A percentile compares a stretch with the other conserved stretches of the same genome.
Evolutionary conservation across 169 alveolate species (phyloP).

Genomic region (Plasmodium knowlesi): DNA sequence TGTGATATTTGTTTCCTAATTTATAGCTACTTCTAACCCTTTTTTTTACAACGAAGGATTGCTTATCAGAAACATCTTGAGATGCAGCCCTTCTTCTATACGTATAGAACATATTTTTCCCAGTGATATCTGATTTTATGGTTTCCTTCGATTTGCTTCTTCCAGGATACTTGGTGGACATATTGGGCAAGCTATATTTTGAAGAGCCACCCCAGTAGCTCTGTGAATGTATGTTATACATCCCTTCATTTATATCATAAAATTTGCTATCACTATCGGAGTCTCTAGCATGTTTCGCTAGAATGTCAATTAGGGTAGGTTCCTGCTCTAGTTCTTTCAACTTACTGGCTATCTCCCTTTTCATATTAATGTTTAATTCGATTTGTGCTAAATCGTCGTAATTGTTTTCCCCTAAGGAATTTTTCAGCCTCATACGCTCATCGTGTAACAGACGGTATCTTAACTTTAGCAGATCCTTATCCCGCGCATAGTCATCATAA

Average conservation of each 20-base stretch:
- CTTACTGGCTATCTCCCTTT: constrained; percentile 2
- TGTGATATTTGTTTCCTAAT: constrained; percentile 48
- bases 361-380: constrained; percentile 13
- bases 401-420: not conserved
- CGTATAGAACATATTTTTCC: constrained; percentile 19
- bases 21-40: constrained; percentile 41
- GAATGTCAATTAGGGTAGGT: constrained; percentile 44
- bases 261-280: constrained; percentile 21
- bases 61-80: constrained; percentile 46
- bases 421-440: constrained; percentile 8
- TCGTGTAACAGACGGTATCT: constrained; percentile 14
- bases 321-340: not conserved
- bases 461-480: constrained; percentile 17
- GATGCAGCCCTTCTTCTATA: constrained; percentile 74
- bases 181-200: constrained; percentile 36
- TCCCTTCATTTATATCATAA: constrained; percentile 23
- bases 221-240: constrained; percentile 16
- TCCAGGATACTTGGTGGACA: not conserved
- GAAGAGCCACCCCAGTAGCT: constrained; percentile 38
- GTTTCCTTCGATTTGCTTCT: not conserved
- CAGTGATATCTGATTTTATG: constrained; percentile 12
- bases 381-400: not conserved
- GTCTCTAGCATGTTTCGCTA: constrained; percentile 76
- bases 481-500: constrained; percentile 8
- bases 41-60: constrained; percentile 32